A percentile compares a stretch with the other conserved stretches of the same genome.
Conservation (phyloP, 495 filamentous ascomycete genomes). For the Lepidopterella palustris region DNA sequence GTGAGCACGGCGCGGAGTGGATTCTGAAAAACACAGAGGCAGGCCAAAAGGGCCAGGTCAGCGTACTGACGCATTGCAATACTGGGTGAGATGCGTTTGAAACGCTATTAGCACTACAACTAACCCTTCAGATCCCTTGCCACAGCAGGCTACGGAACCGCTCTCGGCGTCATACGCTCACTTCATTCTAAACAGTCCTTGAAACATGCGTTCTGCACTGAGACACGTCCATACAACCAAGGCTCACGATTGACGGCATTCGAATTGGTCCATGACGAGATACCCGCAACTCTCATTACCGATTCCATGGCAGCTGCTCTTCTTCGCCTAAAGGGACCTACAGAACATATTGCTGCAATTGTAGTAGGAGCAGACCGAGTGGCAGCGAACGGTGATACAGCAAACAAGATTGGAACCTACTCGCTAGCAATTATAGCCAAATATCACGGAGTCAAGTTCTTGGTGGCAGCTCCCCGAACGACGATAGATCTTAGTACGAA, state of each 20-base stretch:
- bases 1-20: conserved; percentile 77
- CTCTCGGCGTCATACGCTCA: conserved; percentile 87
- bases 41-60: conserved; percentile 44
- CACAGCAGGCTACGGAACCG: conserved; percentile 93
- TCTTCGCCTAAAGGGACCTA: conserved; percentile 49
- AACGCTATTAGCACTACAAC: conserved; percentile 4
- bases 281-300: conserved; percentile 89
- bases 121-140: conserved; percentile 65
- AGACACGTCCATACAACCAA: conserved; percentile 97
- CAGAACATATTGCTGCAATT: conserved; percentile 66
- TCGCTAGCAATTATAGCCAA: conserved; percentile 76
- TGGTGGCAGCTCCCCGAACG: conserved; percentile 90
- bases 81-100: conserved; percentile 58
- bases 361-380: conserved; percentile 94
- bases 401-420: conserved; percentile 99
- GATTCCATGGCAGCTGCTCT: conserved; percentile 94
- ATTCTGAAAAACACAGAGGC: conserved; percentile 47
- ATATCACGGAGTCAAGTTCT: conserved; percentile 83
- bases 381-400: conserved; percentile 92
- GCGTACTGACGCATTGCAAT: conserved; percentile 92
- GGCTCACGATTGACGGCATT: conserved; percentile 91
- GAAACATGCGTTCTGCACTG: conserved; percentile 84
- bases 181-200: conserved; percentile 58
- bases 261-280: conserved; percentile 86
- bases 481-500: conserved; percentile 81